Evolutionary conservation across 2,329 filamentous ascomycete species (phyloP).

Genomic region (Penicillium glabrum): DNA sequence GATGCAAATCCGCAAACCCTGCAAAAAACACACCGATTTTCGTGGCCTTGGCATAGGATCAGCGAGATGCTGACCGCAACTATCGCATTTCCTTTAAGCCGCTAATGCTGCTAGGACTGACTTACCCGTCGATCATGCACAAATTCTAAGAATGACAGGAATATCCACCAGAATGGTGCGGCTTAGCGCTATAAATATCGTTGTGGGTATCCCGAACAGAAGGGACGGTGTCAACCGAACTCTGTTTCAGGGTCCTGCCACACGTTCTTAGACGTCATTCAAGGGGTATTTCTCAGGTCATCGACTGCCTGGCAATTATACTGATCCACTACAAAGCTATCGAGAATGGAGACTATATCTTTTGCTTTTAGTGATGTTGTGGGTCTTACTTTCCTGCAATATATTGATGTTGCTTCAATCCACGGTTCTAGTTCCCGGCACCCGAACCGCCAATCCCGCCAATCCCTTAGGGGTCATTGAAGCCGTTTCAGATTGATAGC

Average conservation of each 20-base stretch:
- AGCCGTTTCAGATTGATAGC: slow-evolving; percentile 12
- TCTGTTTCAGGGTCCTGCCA: slow-evolving; percentile 5
- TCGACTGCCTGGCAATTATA: not conserved
- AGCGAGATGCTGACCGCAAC: not conserved
- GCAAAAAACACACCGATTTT: not conserved
- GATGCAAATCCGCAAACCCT: not conserved
- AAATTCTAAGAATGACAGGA: not conserved
- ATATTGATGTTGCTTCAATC: not conserved
- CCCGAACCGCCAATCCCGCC: slow-evolving; percentile 5
- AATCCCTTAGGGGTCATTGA: not conserved
- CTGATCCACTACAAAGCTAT: not conserved
- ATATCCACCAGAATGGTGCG: slow-evolving; percentile 8
- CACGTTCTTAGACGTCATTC: not conserved
- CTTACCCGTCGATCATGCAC: not conserved
- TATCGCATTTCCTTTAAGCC: not conserved
- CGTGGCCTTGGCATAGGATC: not conserved
- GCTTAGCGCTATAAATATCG: slow-evolving; percentile 12
- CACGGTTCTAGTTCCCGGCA: slow-evolving; percentile 3
- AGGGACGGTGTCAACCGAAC: slow-evolving; percentile 9
- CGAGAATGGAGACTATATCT: not conserved
- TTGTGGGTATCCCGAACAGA: slow-evolving; percentile 1
- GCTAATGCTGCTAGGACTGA: not conserved
- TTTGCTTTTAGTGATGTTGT: not conserved
- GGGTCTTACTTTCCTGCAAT: not conserved
- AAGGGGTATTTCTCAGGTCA: not conserved